A percentile compares a stretch with the other conserved stretches of the same genome.
phyloP scores from a whole-genome alignment of 345 rosid species.

The Erodium maritimum region DNA sequence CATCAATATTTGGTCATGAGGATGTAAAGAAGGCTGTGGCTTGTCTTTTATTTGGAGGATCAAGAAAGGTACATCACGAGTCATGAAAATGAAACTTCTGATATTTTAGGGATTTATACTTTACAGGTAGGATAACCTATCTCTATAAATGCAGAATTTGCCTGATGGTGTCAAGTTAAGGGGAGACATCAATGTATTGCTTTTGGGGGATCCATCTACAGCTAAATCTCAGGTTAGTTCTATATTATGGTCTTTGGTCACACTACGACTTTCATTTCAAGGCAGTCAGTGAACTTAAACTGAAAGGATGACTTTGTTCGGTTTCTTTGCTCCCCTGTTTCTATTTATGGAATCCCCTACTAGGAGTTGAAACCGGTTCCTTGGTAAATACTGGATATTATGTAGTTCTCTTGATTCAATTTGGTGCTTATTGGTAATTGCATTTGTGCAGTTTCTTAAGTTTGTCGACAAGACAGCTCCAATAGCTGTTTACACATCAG shows the following conservation, averaged over 20 bases:
- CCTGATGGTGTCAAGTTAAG: conserved; percentile 91
- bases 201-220: conserved; percentile 93
- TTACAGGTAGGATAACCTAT: conserved; percentile 8
- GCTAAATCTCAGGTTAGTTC: conserved; percentile 83
- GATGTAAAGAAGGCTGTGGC: conserved; percentile 88
- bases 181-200: conserved; percentile 92
- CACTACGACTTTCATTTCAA: too few species aligned
- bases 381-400: too few species aligned
- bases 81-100: not conserved
- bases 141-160: conserved; percentile 34
- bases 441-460: conserved; percentile 60
- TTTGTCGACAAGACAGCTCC: conserved; percentile 98
- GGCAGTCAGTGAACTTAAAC: not conserved
- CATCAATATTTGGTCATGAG: conserved; percentile 86
- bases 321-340: not conserved
- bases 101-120: not conserved
- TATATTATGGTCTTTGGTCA: not conserved
- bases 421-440: conserved; percentile 15
- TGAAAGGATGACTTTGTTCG: too few species aligned
- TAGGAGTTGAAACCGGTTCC: too few species aligned
- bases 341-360: not conserved
- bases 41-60: conserved; percentile 93
- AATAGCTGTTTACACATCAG: conserved; percentile 90
- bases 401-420: not conserved
- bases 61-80: conserved; percentile 75